A percentile compares a stretch with the other conserved stretches of the same genome.
phyloP scores from a whole-genome alignment of 1,139 yeast species.

The Zhuliangozyma blackwelliae region DNA sequence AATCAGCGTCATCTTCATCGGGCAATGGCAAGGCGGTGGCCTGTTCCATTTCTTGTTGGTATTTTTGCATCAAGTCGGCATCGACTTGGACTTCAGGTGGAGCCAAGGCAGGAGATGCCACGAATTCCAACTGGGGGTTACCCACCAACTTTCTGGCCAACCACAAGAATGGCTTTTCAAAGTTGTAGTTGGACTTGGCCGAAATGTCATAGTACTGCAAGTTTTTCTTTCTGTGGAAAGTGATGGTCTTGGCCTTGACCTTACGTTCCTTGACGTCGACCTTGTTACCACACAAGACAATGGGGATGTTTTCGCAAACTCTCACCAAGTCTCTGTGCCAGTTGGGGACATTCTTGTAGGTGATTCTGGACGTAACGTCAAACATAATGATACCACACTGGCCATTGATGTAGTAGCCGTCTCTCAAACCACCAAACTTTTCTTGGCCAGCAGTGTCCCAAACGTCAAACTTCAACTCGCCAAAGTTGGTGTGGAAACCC shows the following conservation, averaged over 20 bases:
- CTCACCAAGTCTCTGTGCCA: slow-evolving; percentile 99
- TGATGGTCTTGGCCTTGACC: slow-evolving; percentile 99
- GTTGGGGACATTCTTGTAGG: slow-evolving; percentile 99
- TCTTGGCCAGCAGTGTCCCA: slow-evolving; percentile 99
- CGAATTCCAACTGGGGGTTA: slow-evolving; percentile 96
- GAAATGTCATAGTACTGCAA: slow-evolving; percentile 99
- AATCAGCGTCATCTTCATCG: slow-evolving; percentile 99
- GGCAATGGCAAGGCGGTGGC: slow-evolving; percentile 99
- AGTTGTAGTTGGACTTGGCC: slow-evolving; percentile 99
- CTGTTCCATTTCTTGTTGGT: slow-evolving; percentile 99
- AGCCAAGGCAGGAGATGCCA: slow-evolving; percentile 98
- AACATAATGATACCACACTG: slow-evolving; percentile 99
- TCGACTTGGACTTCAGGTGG: slow-evolving; percentile 99
- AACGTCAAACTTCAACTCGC: slow-evolving; percentile 98
- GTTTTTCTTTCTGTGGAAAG: slow-evolving; percentile 99
- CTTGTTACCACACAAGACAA: slow-evolving; percentile 98
- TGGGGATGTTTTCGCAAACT: slow-evolving; percentile 99
- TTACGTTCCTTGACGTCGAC: slow-evolving; percentile 99
- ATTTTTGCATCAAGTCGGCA: slow-evolving; percentile 92
- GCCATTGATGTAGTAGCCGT: slow-evolving; percentile 98
- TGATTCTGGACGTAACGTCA: slow-evolving; percentile 98
- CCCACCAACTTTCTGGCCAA: slow-evolving; percentile 99
- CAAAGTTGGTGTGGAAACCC: slow-evolving; percentile 96
- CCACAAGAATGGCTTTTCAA: slow-evolving; percentile 99
- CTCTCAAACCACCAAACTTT: slow-evolving; percentile 99